Evolutionary conservation across 164 flowering plant species (phyloP), one percentile per base, ranked within the genome.

Genomic region (Vitis amurensis): DNA sequence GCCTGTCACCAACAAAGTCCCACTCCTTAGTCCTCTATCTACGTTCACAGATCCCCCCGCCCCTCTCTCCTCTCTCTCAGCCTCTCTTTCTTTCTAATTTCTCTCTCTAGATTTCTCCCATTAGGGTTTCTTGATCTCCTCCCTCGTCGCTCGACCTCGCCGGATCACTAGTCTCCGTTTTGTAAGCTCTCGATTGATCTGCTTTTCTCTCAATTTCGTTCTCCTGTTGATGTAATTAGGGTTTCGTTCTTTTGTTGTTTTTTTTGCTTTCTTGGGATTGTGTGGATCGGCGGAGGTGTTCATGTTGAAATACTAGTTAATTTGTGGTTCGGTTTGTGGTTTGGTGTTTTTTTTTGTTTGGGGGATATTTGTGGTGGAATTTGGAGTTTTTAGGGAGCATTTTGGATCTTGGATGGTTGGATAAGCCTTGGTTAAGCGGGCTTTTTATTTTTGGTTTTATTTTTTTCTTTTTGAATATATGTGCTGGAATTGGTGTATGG

Each of bases 1-100:
- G 88, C 72, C 88, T 85, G 86, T 82, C 80, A 73, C 79, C 85
- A 83, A 80, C 84, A 79, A 79, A 79, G 80, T 78, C 69, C 82
- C 86, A 74, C 80, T 72, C 82, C 74, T 77, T 58, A 57, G 69
- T 66, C 69, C 69, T 61, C 76, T 64, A 57, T 65, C 76, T 68
- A 69, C 77, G 66, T 53, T 73, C 74, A 57, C 75, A 44, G 71
- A 48, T 47, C 27, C 17, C 30, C 16, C 50, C 27, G 30, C 23
- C 14, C n/a, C 31, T 37, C 71, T 14, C 17, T 49, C 14, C 19
- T 53, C 67, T 57, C 64, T 64, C n/a, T 64, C 55, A 23, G n/a
- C 31, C 47, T 65, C 50, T 47, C 53, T 69, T 12, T 60, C 50
- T 51, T 15, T 61, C 55, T 48, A 19, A 4, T 47, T 19, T 14